phyloP scores from a whole-genome alignment of 345 rosid genomes.

The Euphorbia peplus region DNA sequence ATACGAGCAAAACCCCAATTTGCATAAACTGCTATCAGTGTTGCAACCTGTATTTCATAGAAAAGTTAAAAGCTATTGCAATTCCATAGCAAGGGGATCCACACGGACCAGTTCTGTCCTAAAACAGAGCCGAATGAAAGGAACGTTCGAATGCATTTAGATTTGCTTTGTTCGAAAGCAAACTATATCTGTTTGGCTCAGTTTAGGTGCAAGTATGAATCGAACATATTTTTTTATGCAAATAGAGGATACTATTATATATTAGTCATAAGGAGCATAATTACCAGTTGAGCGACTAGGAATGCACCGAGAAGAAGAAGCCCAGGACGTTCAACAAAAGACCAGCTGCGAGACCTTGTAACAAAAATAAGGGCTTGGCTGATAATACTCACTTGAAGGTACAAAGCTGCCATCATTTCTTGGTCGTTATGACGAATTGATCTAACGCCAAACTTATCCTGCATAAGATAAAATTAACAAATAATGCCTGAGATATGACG shows the following conservation, averaged over 20 bases:
- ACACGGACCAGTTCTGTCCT: too few species aligned
- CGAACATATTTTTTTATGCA: too few species aligned
- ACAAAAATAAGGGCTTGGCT: slow-evolving; percentile 92
- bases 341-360: slow-evolving; percentile 90
- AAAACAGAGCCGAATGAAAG: too few species aligned
- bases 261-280: not conserved
- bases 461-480: slow-evolving; percentile 11
- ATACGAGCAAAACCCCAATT: slow-evolving; percentile 69
- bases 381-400: slow-evolving; percentile 82
- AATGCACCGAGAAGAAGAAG: slow-evolving; percentile 60
- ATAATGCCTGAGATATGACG: slow-evolving; percentile 2
- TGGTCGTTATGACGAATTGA: slow-evolving; percentile 22
- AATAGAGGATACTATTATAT: too few species aligned
- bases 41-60: slow-evolving; percentile 48
- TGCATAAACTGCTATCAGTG: slow-evolving; percentile 78
- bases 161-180: too few species aligned
- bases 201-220: too few species aligned
- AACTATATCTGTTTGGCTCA: too few species aligned
- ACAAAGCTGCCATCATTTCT: slow-evolving; percentile 77
- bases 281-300: slow-evolving; percentile 72
- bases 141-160: too few species aligned
- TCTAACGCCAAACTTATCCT: slow-evolving; percentile 63
- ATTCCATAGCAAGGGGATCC: too few species aligned
- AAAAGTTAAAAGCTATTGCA: too few species aligned
- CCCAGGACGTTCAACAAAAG: slow-evolving; percentile 74